Evolutionary conservation across 2,329 filamentous ascomycete species (phyloP).

Genomic region (Hymenoscyphus infarciens): DNA sequence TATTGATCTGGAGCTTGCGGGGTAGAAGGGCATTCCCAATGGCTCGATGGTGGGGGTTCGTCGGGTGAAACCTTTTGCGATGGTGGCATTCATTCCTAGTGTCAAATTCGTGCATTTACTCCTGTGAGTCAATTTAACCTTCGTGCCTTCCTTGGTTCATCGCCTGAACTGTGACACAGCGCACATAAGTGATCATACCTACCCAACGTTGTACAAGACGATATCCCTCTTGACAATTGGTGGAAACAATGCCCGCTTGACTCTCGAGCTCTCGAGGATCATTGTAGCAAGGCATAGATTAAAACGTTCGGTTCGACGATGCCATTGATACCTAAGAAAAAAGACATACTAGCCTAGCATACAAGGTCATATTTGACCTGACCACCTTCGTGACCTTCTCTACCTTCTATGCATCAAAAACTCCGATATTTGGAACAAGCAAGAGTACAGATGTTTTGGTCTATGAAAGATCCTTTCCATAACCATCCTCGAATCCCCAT

Average conservation of each 20-base stretch:
- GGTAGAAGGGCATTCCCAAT: neutral
- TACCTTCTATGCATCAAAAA: constrained; percentile 36
- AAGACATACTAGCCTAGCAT: constrained; percentile 36
- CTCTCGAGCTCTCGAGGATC: neutral
- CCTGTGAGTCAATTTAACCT: no score
- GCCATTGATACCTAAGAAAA: constrained; percentile 26
- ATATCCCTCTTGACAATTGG: neutral
- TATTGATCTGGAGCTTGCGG: neutral
- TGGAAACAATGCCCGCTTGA: neutral
- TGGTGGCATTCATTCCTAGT: no score
- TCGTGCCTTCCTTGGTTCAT: no score
- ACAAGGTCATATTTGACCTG: constrained; percentile 28
- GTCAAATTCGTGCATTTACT: no score
- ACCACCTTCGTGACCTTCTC: constrained; percentile 28
- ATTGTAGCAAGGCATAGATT: neutral
- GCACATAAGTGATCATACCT: neutral
- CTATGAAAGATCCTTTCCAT: constrained; percentile 23
- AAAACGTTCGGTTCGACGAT: constrained; percentile 6
- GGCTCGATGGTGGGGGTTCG: constrained; percentile 6
- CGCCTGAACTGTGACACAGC: neutral
- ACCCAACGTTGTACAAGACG: neutral
- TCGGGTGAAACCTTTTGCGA: constrained; percentile 7
- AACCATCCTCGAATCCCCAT: constrained; percentile 20
- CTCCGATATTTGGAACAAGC: constrained; percentile 31
- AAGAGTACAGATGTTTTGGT: constrained; percentile 34